Percentiles rank a stretch among this genome's conserved stretches.
Evolutionary conservation across 2,329 filamentous ascomycete genomes (phyloP).

Genomic region (Aspergillus uvarum): DNA sequence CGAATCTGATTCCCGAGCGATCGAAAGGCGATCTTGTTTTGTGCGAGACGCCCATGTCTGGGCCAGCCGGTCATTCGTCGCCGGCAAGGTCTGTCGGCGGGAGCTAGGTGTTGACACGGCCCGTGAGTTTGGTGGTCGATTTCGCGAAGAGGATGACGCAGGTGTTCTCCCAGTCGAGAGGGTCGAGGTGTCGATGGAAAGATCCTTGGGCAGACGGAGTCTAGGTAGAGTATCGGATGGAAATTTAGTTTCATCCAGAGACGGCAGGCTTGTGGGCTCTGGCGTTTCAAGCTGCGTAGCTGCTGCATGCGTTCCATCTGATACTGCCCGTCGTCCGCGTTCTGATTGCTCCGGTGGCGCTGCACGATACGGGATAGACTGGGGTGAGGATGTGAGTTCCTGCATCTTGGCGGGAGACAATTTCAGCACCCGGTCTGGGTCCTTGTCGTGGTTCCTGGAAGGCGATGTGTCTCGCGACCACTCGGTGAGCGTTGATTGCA

Average conservation of each 20-base stretch:
- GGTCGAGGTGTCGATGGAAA: conserved; percentile 8
- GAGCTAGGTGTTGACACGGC: conserved; percentile 40
- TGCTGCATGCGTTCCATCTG: conserved; percentile 19
- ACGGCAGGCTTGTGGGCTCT: conserved; percentile 11
- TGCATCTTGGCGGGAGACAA: conserved; percentile 56
- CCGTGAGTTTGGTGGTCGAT: conserved; percentile 32
- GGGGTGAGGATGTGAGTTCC: conserved; percentile 54
- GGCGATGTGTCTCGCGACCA: conserved; percentile 27
- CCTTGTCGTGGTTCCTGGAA: conserved; percentile 26
- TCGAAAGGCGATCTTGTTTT: conserved; percentile 33
- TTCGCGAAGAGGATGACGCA: conserved; percentile 27
- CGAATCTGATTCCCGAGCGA: conserved; percentile 34
- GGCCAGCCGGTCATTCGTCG: conserved; percentile 32
- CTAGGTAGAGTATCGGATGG: conserved; percentile 20
- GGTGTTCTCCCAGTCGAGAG: conserved; percentile 9
- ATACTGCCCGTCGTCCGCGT: conserved; percentile 23
- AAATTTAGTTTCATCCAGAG: conserved; percentile 31
- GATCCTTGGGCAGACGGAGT: conserved; percentile 27
- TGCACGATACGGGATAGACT: conserved; percentile 53
- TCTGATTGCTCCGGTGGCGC: conserved; percentile 27
- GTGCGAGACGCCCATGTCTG: conserved; percentile 36
- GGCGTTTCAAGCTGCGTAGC: conserved; percentile 16
- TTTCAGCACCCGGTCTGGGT: conserved; percentile 42
- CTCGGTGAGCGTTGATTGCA: conserved; percentile 24
- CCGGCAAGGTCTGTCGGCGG: conserved; percentile 31